A percentile compares a stretch with the other conserved stretches of the same genome.
Evolutionary conservation across 2,329 filamentous ascomycete species (phyloP).

Genomic region (Colletotrichum australisinense): DNA sequence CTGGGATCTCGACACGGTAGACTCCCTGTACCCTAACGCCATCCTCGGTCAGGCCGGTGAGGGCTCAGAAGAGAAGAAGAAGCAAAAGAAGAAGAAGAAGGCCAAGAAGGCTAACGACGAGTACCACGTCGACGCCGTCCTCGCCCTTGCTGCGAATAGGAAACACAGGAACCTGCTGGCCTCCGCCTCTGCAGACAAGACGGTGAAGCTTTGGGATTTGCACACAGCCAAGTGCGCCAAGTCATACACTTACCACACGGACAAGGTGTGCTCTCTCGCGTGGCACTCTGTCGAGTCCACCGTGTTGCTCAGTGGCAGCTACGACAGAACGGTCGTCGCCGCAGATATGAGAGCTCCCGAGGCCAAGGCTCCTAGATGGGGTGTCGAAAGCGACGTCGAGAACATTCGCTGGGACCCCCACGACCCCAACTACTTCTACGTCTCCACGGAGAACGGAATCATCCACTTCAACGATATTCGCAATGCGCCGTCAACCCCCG

Average conservation of each 20-base stretch:
- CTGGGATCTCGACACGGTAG: slow-evolving; percentile 95
- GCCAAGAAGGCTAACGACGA: slow-evolving; percentile 87
- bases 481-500: slow-evolving; percentile 77
- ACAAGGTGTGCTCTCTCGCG: slow-evolving; percentile 96
- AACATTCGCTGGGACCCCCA: slow-evolving; percentile 93
- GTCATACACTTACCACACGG: slow-evolving; percentile 94
- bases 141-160: slow-evolving; percentile 91
- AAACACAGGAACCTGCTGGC: slow-evolving; percentile 94
- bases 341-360: slow-evolving; percentile 96
- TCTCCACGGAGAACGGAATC: slow-evolving; percentile 91
- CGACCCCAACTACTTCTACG: slow-evolving; percentile 92
- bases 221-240: slow-evolving; percentile 93
- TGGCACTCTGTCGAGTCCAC: slow-evolving; percentile 93
- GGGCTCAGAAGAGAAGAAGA: slow-evolving; percentile 69
- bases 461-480: slow-evolving; percentile 93
- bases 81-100: slow-evolving; percentile 89
- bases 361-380: slow-evolving; percentile 84
- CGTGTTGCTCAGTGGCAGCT: slow-evolving; percentile 90
- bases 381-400: slow-evolving; percentile 96
- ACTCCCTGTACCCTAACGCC: slow-evolving; percentile 98
- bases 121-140: slow-evolving; percentile 93
- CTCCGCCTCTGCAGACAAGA: slow-evolving; percentile 95
- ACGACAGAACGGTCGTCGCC: slow-evolving; percentile 94
- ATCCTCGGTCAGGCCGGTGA: slow-evolving; percentile 84
- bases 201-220: slow-evolving; percentile 97